A percentile compares a stretch with the other conserved stretches of the same genome.
These are phyloP conservation scores for Leccinum olivaceopallidum DNA, from an alignment of 768 basidiomycete genomes.

Conservation along the genomic window DNA sequence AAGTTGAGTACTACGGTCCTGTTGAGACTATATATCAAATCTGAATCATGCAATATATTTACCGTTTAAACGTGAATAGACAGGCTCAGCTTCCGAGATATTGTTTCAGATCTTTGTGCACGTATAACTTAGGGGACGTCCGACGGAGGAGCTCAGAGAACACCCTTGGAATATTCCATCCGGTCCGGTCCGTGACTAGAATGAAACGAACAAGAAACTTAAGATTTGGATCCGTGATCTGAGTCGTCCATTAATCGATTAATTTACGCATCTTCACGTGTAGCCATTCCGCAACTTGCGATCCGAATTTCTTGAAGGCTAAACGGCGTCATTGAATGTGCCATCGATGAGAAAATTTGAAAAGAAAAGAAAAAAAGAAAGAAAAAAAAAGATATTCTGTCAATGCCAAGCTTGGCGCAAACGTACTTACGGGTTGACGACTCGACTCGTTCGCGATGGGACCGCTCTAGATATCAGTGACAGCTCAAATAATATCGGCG, in stretches of 20 bases:
- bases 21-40: not conserved
- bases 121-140: not conserved
- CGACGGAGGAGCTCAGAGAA: not conserved
- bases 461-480: not conserved
- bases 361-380: not conserved
- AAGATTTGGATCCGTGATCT: not conserved
- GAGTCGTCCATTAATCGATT: not conserved
- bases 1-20: not conserved
- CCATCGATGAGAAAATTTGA: not conserved
- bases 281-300: not conserved
- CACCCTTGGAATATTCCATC: not conserved
- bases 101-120: not conserved
- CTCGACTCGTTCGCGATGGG: not conserved
- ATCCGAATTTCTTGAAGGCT: not conserved
- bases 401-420: not conserved
- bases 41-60: not conserved
- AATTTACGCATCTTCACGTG: not conserved
- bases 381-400: not conserved
- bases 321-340: not conserved
- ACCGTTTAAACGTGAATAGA: not conserved
- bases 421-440: not conserved
- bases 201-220: not conserved
- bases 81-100: not conserved
- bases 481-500: not conserved
- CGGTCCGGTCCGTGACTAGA: not conserved